Base-by-base conservation (phyloP, 2,329 filamentous ascomycete genomes). In the Exophiala xenobiotica region DNA sequence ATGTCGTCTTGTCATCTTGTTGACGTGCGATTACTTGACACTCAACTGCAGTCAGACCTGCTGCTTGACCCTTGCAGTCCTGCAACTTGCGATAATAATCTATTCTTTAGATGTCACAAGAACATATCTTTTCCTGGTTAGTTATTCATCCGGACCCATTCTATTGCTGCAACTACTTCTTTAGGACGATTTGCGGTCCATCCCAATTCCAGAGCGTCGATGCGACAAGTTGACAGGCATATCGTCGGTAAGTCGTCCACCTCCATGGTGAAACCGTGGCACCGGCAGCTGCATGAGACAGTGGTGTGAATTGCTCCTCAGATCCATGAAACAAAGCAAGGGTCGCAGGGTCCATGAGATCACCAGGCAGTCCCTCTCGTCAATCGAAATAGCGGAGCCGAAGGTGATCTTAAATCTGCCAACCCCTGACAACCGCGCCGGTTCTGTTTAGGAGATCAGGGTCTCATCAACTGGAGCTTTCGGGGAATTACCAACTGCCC, bases 331-430 rank as follows among this genome's bases (percentile, higher is more conserved):
- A 14, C 9, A 22, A 7, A 23, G 19, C 38, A 41, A 22, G n/a
- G n/a, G n/a, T n/a, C 33, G 9, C 38, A 41, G 38, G 38, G 38
- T 41, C 46, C 35, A 41, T 40, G 46, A 49, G 46, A 49, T 49
- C 35, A 49, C 27, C 46, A 49, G 35, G 46, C 33, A 27, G 24
- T 12, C 6, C 12, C 24, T 12, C 12, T 27, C 24, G 24, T 27
- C 12, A 27, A 27, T 27, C 24, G 24, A 6, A 12, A 6, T 27
- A 12, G 24, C 12, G 24, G 24, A 27, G 24, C 24, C 24, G 24
- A 27, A 27, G 12, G 12, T 27, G 24, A 27, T 27, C 24, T 27
- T 27, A 27, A 27, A 27, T 6, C 24, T 27, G 24, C 24, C 24
- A 27, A 6, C 24, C 24, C 24, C 24, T 27, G 12, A 27, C 12